phyloP scores from a whole-genome alignment of 73 alveolate genomes.

The Tetrahymena thermophila region DNA sequence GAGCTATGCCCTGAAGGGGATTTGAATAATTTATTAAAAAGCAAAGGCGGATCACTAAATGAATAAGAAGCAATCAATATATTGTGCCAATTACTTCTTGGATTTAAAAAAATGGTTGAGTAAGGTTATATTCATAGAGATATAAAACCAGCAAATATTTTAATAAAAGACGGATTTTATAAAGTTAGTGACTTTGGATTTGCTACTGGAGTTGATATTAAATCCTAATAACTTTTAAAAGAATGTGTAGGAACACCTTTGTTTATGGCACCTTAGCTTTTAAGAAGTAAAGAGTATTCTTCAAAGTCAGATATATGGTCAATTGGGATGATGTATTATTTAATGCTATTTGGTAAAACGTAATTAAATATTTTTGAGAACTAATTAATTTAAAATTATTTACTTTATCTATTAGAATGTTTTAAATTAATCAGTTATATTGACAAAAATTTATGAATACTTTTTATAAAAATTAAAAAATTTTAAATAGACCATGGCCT shows the following conservation, averaged over 20 bases:
- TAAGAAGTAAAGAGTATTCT: constrained; percentile 8
- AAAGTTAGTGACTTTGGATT: constrained; percentile 41
- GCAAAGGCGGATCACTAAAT: neutral
- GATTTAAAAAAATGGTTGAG: neutral
- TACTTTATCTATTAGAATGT: too few relatives aligned
- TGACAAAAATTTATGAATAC: too few relatives aligned
- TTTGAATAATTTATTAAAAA: neutral
- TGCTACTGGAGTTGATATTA: constrained; percentile 37
- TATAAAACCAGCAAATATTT: constrained; percentile 52
- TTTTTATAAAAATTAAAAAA: neutral
- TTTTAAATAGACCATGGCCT: constrained; percentile 23
- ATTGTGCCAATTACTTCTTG: neutral
- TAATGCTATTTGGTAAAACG: constrained; percentile 40
- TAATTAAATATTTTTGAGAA: neutral
- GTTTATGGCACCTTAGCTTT: constrained; percentile 31
- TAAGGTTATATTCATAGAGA: constrained; percentile 41
- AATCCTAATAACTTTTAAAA: constrained; percentile 4
- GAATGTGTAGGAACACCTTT: constrained; percentile 50
- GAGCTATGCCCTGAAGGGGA: neutral
- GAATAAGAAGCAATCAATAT: neutral
- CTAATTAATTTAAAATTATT: neutral
- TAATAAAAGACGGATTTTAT: constrained; percentile 10
- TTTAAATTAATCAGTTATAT: too few relatives aligned
- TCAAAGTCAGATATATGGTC: constrained; percentile 46
- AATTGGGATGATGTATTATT: constrained; percentile 43